These are phyloP conservation scores for Salix dunnii DNA, from an alignment of 345 rosid species.

Conservation along the genomic window DNA sequence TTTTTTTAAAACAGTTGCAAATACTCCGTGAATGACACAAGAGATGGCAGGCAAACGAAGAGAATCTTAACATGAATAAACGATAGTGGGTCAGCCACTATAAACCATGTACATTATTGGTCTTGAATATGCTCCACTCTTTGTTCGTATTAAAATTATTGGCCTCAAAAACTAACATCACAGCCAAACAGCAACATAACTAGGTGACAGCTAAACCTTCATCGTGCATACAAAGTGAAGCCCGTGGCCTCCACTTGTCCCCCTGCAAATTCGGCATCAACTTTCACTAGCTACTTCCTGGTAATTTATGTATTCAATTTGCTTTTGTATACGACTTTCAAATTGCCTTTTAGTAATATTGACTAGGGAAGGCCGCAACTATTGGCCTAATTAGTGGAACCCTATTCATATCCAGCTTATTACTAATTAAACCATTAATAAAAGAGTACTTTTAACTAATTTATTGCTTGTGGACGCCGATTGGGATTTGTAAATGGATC, in stretches of 20 bases:
- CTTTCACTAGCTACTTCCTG: not conserved
- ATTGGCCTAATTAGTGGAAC: not conserved
- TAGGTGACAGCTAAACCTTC: not conserved
- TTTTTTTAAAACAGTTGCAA: no score
- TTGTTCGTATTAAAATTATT: not conserved
- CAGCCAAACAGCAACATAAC: not conserved
- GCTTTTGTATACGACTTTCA: no score
- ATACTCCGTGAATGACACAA: constrained; percentile 6
- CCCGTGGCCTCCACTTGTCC: not conserved
- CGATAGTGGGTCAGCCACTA: constrained; percentile 28
- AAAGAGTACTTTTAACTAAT: not conserved
- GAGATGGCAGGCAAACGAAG: constrained; percentile 26
- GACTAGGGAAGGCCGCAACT: not conserved
- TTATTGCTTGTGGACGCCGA: constrained; percentile 10
- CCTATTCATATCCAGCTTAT: no score
- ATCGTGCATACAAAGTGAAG: not conserved
- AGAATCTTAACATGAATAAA: constrained; percentile 9
- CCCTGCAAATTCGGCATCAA: not conserved
- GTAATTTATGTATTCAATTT: no score
- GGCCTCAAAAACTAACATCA: not conserved
- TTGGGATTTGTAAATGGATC: not conserved
- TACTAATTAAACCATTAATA: not conserved
- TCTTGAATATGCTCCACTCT: not conserved
- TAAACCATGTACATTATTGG: not conserved
- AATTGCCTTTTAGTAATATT: not conserved